Percentiles rank a stretch among this genome's conserved stretches.
These are phyloP conservation scores for Glutinoglossum americanum DNA, from an alignment of 495 filamentous ascomycete species.

Conservation along the genomic window DNA sequence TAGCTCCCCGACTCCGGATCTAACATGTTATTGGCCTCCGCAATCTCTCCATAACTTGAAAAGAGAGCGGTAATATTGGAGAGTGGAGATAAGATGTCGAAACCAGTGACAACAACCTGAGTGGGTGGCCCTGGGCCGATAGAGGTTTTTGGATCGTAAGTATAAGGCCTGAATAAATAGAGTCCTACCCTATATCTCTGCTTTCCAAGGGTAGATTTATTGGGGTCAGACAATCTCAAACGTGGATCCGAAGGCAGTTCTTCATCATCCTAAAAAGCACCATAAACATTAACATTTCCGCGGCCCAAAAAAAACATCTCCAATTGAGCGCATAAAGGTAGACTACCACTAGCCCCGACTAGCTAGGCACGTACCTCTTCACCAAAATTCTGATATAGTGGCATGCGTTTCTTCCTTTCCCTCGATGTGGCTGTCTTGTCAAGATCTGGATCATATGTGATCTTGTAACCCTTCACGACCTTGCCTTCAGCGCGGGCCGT, in stretches of 20 bases:
- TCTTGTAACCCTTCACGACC: constrained; percentile 42
- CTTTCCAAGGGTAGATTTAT: constrained; percentile 34
- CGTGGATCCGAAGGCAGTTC: constrained; percentile 55
- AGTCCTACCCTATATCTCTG: constrained; percentile 57
- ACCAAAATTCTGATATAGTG: constrained; percentile 50
- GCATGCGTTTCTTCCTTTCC: constrained; percentile 44
- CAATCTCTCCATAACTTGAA: constrained; percentile 69
- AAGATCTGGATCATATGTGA: constrained; percentile 53
- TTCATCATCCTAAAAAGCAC: constrained; percentile 36
- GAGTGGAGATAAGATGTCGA: constrained; percentile 69
- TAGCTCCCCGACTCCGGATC: constrained; percentile 84
- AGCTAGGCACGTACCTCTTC: constrained; percentile 18
- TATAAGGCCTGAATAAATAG: constrained; percentile 54
- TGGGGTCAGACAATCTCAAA: constrained; percentile 39
- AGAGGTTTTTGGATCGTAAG: constrained; percentile 58
- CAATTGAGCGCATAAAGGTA: neutral
- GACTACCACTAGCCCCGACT: neutral
- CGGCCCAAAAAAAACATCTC: neutral
- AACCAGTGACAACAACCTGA: constrained; percentile 79
- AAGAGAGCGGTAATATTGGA: constrained; percentile 64
- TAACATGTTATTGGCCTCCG: constrained; percentile 71
- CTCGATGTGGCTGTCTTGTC: constrained; percentile 36
- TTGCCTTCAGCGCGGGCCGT: constrained; percentile 39
- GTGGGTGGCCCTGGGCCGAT: constrained; percentile 73
- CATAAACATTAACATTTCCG: neutral